phyloP scores from a whole-genome alignment of 202 grass and related monocot species.

The Panicum hallii region DNA sequence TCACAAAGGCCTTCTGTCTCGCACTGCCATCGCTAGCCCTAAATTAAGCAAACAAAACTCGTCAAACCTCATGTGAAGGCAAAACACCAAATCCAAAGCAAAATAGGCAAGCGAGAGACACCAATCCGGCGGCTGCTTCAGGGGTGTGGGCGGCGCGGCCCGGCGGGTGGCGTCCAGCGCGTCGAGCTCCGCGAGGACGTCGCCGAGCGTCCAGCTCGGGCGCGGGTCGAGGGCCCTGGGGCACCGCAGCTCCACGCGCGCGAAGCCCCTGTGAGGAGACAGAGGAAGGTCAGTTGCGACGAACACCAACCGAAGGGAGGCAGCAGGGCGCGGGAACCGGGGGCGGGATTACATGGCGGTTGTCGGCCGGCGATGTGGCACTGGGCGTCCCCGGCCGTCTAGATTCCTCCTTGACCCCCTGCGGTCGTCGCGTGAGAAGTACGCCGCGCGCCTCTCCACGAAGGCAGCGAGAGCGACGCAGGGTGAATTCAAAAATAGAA shows the following conservation, averaged over 20 bases:
- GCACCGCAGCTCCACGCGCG: constrained; percentile 60
- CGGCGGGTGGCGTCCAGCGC: constrained; percentile 45
- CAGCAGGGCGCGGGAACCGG: not conserved
- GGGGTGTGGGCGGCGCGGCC: constrained; percentile 22
- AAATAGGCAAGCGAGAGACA: not conserved
- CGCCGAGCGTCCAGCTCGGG: constrained; percentile 61
- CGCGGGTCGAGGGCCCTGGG: constrained; percentile 49
- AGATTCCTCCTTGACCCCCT: not conserved
- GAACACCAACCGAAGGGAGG: constrained; percentile 2
- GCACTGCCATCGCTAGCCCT: constrained; percentile 4
- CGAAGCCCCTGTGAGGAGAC: constrained; percentile 45
- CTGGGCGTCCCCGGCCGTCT: not conserved
- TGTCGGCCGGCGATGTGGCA: not conserved
- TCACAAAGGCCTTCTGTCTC: constrained; percentile 55
- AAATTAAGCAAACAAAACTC: constrained; percentile 25
- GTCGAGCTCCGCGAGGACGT: constrained; percentile 58
- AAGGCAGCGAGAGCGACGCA: not conserved
- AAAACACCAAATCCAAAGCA: not conserved
- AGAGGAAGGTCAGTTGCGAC: constrained; percentile 15
- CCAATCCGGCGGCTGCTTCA: constrained; percentile 55
- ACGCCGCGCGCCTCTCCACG: not conserved
- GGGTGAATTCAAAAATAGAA: not conserved
- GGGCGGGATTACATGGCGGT: constrained; percentile 25
- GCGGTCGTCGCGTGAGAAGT: not conserved
- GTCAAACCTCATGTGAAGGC: not conserved